Base-by-base conservation (phyloP, 768 basidiomycete genomes). In the Boletus sp. region DNA sequence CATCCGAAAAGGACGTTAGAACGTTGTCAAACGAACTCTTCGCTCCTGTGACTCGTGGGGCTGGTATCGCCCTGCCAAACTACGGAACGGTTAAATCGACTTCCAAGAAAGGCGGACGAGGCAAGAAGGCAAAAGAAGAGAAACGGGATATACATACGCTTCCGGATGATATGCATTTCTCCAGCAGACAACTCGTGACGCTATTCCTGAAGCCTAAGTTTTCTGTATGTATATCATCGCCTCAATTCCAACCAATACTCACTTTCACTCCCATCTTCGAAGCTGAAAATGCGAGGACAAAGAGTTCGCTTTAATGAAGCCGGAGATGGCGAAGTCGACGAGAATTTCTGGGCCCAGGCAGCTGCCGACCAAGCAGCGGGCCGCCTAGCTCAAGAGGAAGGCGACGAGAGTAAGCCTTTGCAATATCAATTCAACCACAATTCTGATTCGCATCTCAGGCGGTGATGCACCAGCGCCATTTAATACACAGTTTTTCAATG, bases 151-250 rank as follows among this genome's bases (percentile, higher is more conserved):
- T 89, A 49, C 87, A 92, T 62, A 81, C 84, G 8, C 76, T 98
- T 44, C 97, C 97, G 1, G 94, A 98, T 64, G 97, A 99, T 69
- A 95, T 96, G 89, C 95, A 98, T 71, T 99, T 99, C 72, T 90
- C 90, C 30, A 92, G 88, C 67, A 79, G 86, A 61, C 91, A 97
- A 64, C 80, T 99, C 12, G 83, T 99, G 18, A 88, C 94, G 7
- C 73, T 99, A 49, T 99, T 98, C 79, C 72, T 97, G 67, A 99
- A 99, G 73, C 96, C 96, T 36, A 94, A 94, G 70, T 98, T 95
- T 68, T 86, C 87, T 53, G 94, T 98, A 69, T 47, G 90, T 75
- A 15, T 39, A 42, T 15, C 12, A 29, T 14, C 11, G n/a, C 20
- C 7, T 42, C 59, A n/a, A 48, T 59, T 18, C 14, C 51, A 4